Evolutionary conservation across 257 asterid genomes (phyloP), one percentile per base, ranked within the genome.

Genomic region (Salvia miltiorrhiza): DNA sequence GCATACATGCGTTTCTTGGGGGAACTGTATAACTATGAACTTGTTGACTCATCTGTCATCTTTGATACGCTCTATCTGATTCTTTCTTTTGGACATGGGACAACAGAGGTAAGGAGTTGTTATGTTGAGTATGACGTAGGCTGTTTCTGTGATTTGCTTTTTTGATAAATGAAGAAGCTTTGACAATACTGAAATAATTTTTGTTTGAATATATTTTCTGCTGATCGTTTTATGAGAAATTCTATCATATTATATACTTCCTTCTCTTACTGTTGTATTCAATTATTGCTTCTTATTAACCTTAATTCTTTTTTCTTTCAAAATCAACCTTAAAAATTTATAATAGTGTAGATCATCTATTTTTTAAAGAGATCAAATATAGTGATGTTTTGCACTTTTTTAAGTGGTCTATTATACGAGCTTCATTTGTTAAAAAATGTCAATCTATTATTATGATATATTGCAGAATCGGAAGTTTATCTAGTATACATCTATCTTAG

Each of bases 1-100:
- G 97, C 99, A 19, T 86, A 71, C 82, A 91, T 86, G 96, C 97
- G 97, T 58, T 89, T 94, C 83, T 62, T 91, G 78, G 99, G 99
- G 66, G 99, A 94, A 83, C 74, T 94, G 71, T 94, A 91, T 84
- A 94, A 91, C 81, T 94, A 94, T 74, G 93, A 91, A 76, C 97
- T 89, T 74, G 97, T 94, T 16, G 99, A 91, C 75, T 94, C 99
- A 47, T 89, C 97, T 67, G 95, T 94, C 77, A 87, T 94, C 44
- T 94, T 94, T 74, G 97, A 94, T 78, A 89, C 97, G 2, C 97
- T 94, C 26, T 81, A 85, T 78, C 82, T 91, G 80, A 83, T 92
- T 74, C 87, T 91, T 41, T 79, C 69, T 70, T 94, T 89, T 76
- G 97, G 97, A 76, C 88, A 94, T 84, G 97, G 97, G 71, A 87